These are phyloP conservation scores for Zangia roseola DNA, from an alignment of 768 basidiomycete species.

Conservation along the genomic window DNA sequence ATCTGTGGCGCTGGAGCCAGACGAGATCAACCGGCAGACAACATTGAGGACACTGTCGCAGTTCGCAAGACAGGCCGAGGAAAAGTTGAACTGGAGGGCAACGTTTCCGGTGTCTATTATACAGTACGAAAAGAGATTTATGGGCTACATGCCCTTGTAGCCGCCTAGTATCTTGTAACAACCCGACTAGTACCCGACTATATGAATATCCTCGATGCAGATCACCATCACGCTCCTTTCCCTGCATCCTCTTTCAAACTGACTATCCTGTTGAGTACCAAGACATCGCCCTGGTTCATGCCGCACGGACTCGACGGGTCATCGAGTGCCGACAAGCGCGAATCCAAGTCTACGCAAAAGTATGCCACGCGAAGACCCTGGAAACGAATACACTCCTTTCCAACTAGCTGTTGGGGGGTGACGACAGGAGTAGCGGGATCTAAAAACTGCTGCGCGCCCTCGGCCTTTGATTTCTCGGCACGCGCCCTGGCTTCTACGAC, in stretches of 20 bases:
- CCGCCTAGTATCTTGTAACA: conserved; percentile 42
- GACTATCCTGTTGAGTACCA: conserved; percentile 91
- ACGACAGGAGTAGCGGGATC: conserved; percentile 65
- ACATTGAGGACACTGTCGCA: conserved; percentile 69
- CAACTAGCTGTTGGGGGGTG: conserved; percentile 73
- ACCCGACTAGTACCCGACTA: conserved; percentile 1
- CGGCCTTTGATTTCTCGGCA: conserved; percentile 58
- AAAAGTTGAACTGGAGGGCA: conserved; percentile 86
- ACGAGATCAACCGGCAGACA: conserved; percentile 39
- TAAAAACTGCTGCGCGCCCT: conserved; percentile 33
- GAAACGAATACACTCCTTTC: conserved; percentile 92
- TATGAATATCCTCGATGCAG: too few relatives aligned
- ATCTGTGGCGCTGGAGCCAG: conserved; percentile 73
- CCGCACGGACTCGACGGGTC: conserved; percentile 44
- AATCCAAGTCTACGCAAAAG: conserved; percentile 90
- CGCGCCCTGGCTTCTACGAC: conserved; percentile 60
- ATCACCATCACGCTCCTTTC: conserved; percentile 42
- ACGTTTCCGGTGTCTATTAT: conserved; percentile 86
- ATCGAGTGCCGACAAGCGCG: conserved; percentile 63
- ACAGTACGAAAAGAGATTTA: conserved; percentile 88
- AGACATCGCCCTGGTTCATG: conserved; percentile 65
- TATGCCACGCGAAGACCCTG: conserved; percentile 95
- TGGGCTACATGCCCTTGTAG: conserved; percentile 84
- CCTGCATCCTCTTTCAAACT: conserved; percentile 93
- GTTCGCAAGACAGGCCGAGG: conserved; percentile 87